Base-by-base conservation (phyloP, 768 basidiomycete genomes). In the Neoboletus brunneissimus region DNA sequence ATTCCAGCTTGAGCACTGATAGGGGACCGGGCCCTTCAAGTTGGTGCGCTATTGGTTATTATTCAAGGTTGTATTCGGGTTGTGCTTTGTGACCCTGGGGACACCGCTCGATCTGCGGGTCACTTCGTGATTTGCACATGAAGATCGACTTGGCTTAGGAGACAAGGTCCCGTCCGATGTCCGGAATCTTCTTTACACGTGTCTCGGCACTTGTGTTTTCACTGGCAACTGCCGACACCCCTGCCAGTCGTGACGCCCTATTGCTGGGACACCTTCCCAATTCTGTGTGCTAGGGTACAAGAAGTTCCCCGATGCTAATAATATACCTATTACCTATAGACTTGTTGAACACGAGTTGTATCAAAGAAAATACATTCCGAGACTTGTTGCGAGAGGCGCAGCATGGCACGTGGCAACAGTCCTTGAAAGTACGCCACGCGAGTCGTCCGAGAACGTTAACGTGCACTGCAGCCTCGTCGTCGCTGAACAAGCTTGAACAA, bases 401-500 rank as follows among this genome's bases (percentile, higher is more conserved):
- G 59, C 48, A 13, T 43, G 27, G 41, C 62, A 62, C 55, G 53
- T 57, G 53, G 46, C 50, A 45, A 48, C 45, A 1, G 45, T 42
- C 3, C 11, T 42, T 23, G 20, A 23, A 41, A 40, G 38, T 20
- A 9, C 13, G 41, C 41, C 7, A 43, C 42, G 22, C 35, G 35
- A 9, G 23, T 35, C 7, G 10, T 34, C 41, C n/a, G n/a, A n/a
- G n/a, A 9, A 38, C 34, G 27, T 15, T 34, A 16, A 49, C 47
- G 20, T 44, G 45, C 55, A 41, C 12, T 25, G 16, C n/a, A 31
- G 15, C 25, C 18, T 5, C 27, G 34, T 22, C 22, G 20, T 44
- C 35, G 29, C 20, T 34, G 38, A 48, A 37, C 22, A 13, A 29
- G 48, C 23, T 18, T 34, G 38, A 48, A 37, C 22, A 13, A 29